phyloP scores from a whole-genome alignment of 1,284 basidiomycete genomes.

The Ceratobasidium theobromae region DNA sequence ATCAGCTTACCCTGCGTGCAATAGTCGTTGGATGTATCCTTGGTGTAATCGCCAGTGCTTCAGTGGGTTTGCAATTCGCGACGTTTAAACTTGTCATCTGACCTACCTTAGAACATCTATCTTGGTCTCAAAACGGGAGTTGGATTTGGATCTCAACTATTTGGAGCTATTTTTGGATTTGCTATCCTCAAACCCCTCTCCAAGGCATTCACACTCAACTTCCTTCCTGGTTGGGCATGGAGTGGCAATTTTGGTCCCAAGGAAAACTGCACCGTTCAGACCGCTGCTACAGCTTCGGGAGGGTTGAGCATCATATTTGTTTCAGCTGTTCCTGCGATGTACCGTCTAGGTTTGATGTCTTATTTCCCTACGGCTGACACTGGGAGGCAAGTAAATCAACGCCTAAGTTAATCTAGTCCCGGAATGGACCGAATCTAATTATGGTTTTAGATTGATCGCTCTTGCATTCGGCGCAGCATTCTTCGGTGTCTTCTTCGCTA shows the following conservation, averaged over 20 bases:
- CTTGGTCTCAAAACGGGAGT: conserved; percentile 65
- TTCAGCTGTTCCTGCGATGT: conserved; percentile 67
- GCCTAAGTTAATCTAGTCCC: too few species aligned
- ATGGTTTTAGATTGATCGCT: conserved; percentile 56
- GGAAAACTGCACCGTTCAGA: conserved; percentile 64
- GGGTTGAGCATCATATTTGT: conserved; percentile 61
- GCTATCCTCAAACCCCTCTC: conserved; percentile 64
- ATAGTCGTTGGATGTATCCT: conserved; percentile 60
- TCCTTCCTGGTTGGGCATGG: conserved; percentile 51
- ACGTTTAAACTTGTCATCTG: conserved; percentile 6
- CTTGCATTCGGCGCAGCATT: conserved; percentile 60
- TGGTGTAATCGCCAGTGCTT: conserved; percentile 52
- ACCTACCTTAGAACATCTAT: conserved; percentile 60
- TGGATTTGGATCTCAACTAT: conserved; percentile 64
- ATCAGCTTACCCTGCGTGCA: conserved; percentile 61
- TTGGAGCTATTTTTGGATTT: conserved; percentile 66
- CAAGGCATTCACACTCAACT: conserved; percentile 41
- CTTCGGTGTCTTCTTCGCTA: conserved; percentile 66
- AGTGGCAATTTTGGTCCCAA: conserved; percentile 65
- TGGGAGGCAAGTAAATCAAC: conserved; percentile 44
- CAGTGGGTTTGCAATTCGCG: conserved; percentile 36
- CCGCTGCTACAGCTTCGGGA: conserved; percentile 50
- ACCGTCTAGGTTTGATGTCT: conserved; percentile 56
- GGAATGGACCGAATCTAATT: neutral
- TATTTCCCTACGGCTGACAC: conserved; percentile 52